A percentile compares a stretch with the other conserved stretches of the same genome.
Conservation (phyloP, 2,329 filamentous ascomycete species). For the Sporothrix globosa region DNA sequence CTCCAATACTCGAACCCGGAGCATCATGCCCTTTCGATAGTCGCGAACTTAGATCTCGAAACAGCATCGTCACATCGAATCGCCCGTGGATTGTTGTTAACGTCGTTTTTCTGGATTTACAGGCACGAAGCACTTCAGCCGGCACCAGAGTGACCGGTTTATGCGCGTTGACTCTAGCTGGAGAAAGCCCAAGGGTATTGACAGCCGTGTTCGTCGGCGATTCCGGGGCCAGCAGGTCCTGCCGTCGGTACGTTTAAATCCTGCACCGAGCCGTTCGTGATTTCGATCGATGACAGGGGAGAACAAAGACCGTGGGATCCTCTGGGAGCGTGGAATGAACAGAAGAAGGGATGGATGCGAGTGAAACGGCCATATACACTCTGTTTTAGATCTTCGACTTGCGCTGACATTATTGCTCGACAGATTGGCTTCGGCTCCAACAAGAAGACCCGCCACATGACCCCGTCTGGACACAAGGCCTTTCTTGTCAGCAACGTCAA, state of each 20-base stretch:
- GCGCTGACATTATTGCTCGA: slow-evolving; percentile 21
- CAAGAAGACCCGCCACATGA: slow-evolving; percentile 99
- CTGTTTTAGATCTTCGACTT: too few relatives aligned
- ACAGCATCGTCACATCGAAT: not conserved
- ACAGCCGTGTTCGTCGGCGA: slow-evolving; percentile 93
- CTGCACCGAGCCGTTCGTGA: not conserved
- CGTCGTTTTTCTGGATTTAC: not conserved
- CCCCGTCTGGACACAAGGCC: slow-evolving; percentile 98
- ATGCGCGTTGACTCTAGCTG: slow-evolving; percentile 87
- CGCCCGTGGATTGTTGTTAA: not conserved
- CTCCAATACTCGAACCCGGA: slow-evolving; percentile 18
- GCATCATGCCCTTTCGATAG: not conserved
- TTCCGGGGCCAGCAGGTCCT: slow-evolving; percentile 96
- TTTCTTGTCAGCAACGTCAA: slow-evolving; percentile 98
- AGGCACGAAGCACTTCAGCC: slow-evolving; percentile 94
- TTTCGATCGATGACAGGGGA: not conserved
- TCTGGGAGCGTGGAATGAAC: not conserved
- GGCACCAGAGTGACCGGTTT: slow-evolving; percentile 97
- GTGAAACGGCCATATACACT: not conserved
- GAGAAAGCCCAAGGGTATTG: slow-evolving; percentile 99
- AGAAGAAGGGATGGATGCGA: not conserved
- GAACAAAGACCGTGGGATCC: not conserved
- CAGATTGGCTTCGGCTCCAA: slow-evolving; percentile 99
- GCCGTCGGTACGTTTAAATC: slow-evolving; percentile 80
- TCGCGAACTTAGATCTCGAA: not conserved